Evolutionary conservation across 2,329 filamentous ascomycete species (phyloP).

Genomic region (Trichoderma sp.): DNA sequence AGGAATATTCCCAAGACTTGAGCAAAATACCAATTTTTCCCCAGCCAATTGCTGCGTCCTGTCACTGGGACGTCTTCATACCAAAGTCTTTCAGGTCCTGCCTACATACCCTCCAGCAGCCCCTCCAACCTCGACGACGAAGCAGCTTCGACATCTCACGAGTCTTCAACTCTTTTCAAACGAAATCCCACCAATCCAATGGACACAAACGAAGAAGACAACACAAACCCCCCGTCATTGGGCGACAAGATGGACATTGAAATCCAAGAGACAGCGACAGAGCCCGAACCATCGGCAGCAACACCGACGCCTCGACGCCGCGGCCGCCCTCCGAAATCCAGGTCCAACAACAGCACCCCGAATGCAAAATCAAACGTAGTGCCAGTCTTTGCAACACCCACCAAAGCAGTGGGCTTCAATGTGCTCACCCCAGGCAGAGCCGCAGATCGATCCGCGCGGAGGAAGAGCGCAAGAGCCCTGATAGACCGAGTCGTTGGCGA

Average conservation of each 20-base stretch:
- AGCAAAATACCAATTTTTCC: too few species aligned
- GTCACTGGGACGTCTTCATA: neutral
- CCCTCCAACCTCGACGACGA: neutral
- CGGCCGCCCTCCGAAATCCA: slow-evolving; percentile 40
- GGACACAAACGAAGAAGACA: slow-evolving; percentile 14
- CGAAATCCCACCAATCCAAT: neutral
- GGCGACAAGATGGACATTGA: slow-evolving; percentile 18
- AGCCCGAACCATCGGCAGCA: slow-evolving; percentile 6
- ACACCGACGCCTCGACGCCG: slow-evolving; percentile 39
- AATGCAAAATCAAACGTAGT: slow-evolving; percentile 42
- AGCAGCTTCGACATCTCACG: neutral
- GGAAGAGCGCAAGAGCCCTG: slow-evolving; percentile 77
- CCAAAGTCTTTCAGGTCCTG: neutral
- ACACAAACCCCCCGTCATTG: neutral
- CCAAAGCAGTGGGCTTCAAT: slow-evolving; percentile 37
- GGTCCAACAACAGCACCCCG: slow-evolving; percentile 37
- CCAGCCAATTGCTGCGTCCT: neutral
- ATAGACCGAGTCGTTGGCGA: slow-evolving; percentile 70
- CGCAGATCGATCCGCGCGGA: slow-evolving; percentile 81
- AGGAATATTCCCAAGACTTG: neutral
- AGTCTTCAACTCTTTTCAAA: neutral
- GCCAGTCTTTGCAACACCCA: slow-evolving; percentile 43
- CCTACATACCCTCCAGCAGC: neutral
- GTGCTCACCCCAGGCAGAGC: slow-evolving; percentile 66
- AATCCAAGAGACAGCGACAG: slow-evolving; percentile 5